Evolutionary conservation across 2,329 filamentous ascomycete genomes (phyloP), one percentile per base, ranked within the genome.

Genomic region (Fusarium sp.): DNA sequence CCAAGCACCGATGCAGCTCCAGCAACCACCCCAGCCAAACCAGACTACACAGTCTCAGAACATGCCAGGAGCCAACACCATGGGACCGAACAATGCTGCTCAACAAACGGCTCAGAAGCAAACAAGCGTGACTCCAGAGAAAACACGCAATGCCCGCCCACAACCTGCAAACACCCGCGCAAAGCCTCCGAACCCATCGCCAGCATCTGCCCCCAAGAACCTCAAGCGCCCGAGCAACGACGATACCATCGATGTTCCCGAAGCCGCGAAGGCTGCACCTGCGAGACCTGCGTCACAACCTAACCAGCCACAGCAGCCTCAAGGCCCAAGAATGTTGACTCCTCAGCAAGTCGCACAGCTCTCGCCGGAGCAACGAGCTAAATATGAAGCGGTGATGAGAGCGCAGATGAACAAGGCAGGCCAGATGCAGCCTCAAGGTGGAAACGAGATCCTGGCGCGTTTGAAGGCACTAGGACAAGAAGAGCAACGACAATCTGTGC

Each of bases 1-100:
- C 53, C 86, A 84, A 69, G 82, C 82, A 5, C 87, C 87, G 60
- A 86, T 87, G 69, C 85, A 87, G 63, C 80, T 87, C 12, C 88
- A 88, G 64, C 87, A 87, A 63, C 85, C 83, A 48, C 60, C 64
- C 82, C 88, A 89, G 69, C 74, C 70, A 74, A 77, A 69, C 48
- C 78, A 79, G 56, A 67, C 76, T 10, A 71, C 82, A 50, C 83
- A 85, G 71, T 77, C 81, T 33, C 79, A 81, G 63, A 75, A 78
- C 57, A 78, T 83, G 61, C 74, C 79, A 20, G 81, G 81, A 61
- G 77, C 80, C 11, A 67, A 82, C 83, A 78, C 81, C 78, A 82
- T 86, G 78, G 81, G 81, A 5, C 86, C 86, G 70, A 83, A 75
- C 35, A 65, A 71, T 10, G 68, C 72, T 23, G 76, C 79, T 63